Evolutionary conservation across 768 basidiomycete species (phyloP), one percentile per base, ranked within the genome.

Genomic region (Vararia minispora): DNA sequence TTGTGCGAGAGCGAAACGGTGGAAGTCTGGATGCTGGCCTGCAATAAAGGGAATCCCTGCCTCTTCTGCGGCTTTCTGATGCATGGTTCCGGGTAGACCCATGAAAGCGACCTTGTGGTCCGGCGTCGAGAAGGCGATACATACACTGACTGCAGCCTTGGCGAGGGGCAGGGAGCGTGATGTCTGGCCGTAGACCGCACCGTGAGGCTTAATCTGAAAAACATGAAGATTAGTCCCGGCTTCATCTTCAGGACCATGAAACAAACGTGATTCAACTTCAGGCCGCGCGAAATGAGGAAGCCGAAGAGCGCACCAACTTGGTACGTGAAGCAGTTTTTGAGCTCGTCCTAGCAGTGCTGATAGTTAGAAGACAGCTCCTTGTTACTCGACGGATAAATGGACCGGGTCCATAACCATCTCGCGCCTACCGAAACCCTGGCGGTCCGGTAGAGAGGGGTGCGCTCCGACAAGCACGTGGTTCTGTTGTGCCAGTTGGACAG

Each of bases 301-400:
- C 73, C 76, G 4, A 53, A 57, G 6, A 81, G 55, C 0, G 79
- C 76, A n/a, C 77, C 79, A 22, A 79, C 69, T 60, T 81, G 79
- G 48, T 78, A 79, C 4, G 74, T 61, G 42, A 80, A 72, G 50
- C 72, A 74, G 18, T 69, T 62, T 6, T 57, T 59, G 24, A 79
- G 64, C 43, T 76, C 74, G 2, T 71, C 69, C 71, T 78, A 27
- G 2, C 34, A 34, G 14, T 28, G 16, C 26, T 3, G 13, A 25
- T 1, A 11, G 5, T 6, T 6, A 1, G 12, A 11, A 13, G 10
- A 3, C 13, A 24, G 10, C 27, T 28, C n/a, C n/a, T n/a, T n/a
- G n/a, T n/a, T n/a, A n/a, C n/a, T 16, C 13, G 27, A 18, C 10
- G 28, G 35, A 10, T 4, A 1, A 3, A 44, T 67, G 31, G 43